Base-by-base conservation (phyloP, 441 rosid species). In the Brassica hybrid region DNA sequence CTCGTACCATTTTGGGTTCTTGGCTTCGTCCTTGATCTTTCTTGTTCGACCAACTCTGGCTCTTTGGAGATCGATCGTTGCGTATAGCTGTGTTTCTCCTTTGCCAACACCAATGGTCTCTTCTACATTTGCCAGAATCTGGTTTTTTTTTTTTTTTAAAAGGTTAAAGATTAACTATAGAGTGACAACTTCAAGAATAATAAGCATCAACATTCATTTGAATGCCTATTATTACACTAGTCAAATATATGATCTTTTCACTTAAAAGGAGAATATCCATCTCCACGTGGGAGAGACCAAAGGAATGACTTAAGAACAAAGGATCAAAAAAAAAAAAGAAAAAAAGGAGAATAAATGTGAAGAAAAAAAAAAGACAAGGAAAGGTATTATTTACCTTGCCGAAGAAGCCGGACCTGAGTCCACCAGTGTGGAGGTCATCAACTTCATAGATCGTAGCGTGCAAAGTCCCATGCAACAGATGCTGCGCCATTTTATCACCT, bases 1-100 rank as follows among this genome's bases (percentile, higher is more conserved):
- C n/a, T n/a, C n/a, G n/a, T n/a, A n/a, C n/a, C n/a, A n/a, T n/a
- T n/a, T n/a, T n/a, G n/a, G n/a, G n/a, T n/a, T n/a, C 7, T 72
- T 41, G 13, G 79, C 79, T 38, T 88, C 93, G 9, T 91, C 84
- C 81, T 83, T 89, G 2, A 95, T 66, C 52, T 76, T 84, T 82
- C 97, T 88, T 19, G 99, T 95, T 77, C 97, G 86, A 65, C 99
- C 99, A 83, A 91, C 97, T 84, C 99, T 91, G 77, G 98, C 97
- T 86, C 81, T 91, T 45, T 91, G 97, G 25, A 95, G 84, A 84
- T 95, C 99, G 38, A 95, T 86, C 7, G 94, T 86, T 3, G 99
- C 99, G 63, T 93, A 95, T 21, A 93, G 81, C 78, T 86, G 86
- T 41, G 88, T 78, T 19, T 85, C 84, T 76, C 98, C 98, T 82